Evolutionary conservation across 345 rosid species (phyloP).

Genomic region (Eutrema heterophyllum): DNA sequence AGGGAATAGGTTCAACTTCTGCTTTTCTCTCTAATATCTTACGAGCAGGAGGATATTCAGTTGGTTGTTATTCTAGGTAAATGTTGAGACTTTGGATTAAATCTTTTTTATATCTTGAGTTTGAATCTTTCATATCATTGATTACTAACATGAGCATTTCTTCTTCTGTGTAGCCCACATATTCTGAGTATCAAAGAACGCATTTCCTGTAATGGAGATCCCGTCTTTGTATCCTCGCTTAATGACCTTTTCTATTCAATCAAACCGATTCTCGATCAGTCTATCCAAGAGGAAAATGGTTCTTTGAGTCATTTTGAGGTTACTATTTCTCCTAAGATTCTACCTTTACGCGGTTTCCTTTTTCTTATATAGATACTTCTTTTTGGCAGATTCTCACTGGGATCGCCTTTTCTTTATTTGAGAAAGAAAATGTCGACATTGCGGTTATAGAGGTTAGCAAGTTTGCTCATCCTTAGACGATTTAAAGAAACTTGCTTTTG

Average conservation of each 20-base stretch:
- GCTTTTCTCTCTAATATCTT: constrained; percentile 78
- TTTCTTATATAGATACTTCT: neutral
- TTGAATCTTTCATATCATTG: too few relatives aligned
- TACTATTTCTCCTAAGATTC: neutral
- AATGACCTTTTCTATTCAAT: constrained; percentile 51
- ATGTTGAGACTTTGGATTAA: neutral
- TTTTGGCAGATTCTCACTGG: constrained; percentile 71
- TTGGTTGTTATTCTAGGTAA: too few relatives aligned
- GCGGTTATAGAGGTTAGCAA: constrained; percentile 38
- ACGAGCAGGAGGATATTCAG: neutral
- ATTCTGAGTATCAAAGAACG: too few relatives aligned
- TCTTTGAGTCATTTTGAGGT: too few relatives aligned
- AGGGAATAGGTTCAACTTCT: constrained; percentile 93
- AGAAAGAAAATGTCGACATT: constrained; percentile 62
- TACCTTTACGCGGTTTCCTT: neutral
- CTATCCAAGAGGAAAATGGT: too few relatives aligned
- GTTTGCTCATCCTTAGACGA: too few relatives aligned
- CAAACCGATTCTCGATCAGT: constrained; percentile 33
- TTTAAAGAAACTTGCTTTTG: too few relatives aligned
- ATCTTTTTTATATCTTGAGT: neutral
- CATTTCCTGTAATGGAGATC: too few relatives aligned
- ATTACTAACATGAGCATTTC: too few relatives aligned
- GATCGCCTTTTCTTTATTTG: constrained; percentile 63
- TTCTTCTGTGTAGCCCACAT: too few relatives aligned
- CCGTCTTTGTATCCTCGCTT: constrained; percentile 52